Evolutionary conservation across 2,329 filamentous ascomycete species (phyloP).

Genomic region (Sarocladium oryzae): DNA sequence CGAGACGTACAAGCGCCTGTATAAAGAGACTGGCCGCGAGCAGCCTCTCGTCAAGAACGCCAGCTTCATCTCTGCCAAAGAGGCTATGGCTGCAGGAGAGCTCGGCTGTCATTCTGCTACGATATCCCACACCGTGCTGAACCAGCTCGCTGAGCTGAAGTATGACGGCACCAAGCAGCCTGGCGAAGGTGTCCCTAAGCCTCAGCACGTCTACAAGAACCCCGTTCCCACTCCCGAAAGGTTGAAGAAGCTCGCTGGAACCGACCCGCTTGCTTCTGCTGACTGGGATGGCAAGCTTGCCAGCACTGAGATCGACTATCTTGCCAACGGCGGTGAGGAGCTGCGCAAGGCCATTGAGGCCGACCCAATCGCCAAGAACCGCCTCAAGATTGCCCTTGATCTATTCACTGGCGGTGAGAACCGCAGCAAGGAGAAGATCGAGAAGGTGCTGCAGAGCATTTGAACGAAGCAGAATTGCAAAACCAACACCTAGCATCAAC

Average conservation of each 20-base stretch:
- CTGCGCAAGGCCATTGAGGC: slow-evolving; percentile 35
- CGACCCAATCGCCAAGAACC: slow-evolving; percentile 29
- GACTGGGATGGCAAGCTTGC: slow-evolving; percentile 33
- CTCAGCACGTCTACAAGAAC: slow-evolving; percentile 30
- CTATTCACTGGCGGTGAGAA: slow-evolving; percentile 34
- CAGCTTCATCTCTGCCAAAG: slow-evolving; percentile 35
- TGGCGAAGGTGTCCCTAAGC: slow-evolving; percentile 31
- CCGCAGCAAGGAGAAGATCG: slow-evolving; percentile 30
- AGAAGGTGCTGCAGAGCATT: slow-evolving; percentile 18
- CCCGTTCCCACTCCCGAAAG: slow-evolving; percentile 25
- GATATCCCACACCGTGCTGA: slow-evolving; percentile 32
- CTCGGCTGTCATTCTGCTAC: slow-evolving; percentile 40
- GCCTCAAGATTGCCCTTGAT: slow-evolving; percentile 31
- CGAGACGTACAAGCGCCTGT: slow-evolving; percentile 38
- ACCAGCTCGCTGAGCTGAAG: slow-evolving; percentile 30
- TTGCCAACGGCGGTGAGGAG: slow-evolving; percentile 35
- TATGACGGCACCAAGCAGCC: slow-evolving; percentile 32
- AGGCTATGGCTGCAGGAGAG: slow-evolving; percentile 39
- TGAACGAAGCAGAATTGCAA: not conserved
- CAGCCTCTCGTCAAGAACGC: slow-evolving; percentile 43
- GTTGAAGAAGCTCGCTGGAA: slow-evolving; percentile 26
- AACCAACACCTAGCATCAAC: not conserved
- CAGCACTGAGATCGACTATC: slow-evolving; percentile 36
- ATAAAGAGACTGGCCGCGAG: slow-evolving; percentile 38
- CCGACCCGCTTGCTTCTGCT: slow-evolving; percentile 32